Evolutionary conservation across 2,329 filamentous ascomycete genomes (phyloP), one percentile per base, ranked within the genome.

Genomic region (Hortaea werneckii): DNA sequence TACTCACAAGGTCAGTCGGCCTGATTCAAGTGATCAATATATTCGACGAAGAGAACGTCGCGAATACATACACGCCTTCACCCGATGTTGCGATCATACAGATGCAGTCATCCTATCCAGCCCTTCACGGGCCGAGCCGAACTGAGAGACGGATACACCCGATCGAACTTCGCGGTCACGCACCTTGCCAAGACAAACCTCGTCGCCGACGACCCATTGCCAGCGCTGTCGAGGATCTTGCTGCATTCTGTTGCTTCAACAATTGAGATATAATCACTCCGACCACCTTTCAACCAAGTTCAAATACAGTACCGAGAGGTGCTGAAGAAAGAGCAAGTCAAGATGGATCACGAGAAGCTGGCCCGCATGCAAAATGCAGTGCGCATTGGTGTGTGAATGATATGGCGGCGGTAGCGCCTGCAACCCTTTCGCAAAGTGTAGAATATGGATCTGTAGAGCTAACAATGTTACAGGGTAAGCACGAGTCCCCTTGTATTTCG

Each of bases 331-430:
- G 8, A 9, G n/a, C 8, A 9, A 35, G 54, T 54, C 45, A 56
- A 44, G 59, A 80, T 82, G 78, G 78, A 82, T 76, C 71, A 75
- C 63, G 77, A 77, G 67, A 82, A 81, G 74, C 69, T 82, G 64
- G 77, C 76, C 66, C 77, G 70, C 67, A 77, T 82, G 75, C 78
- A 81, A 70, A 72, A 75, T 70, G 77, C 75, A 61, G 77, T 78
- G 65, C 76, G 78, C 67, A 86, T 82, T 72, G 83, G 83, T 86
- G 79, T 62, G 82, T 79, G 11, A 9, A 20, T 29, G 7, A 27
- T 29, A 37, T 28, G 29, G 9, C 30, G 20, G 37, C 11, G 20
- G 6, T 5, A 1, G 13, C 13, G 38, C 8, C 37, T 9, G 12
- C 29, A 38, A 27, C 20, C 28, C 26, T 8, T 26, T 9, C n/a